Percentiles rank a stretch among this genome's conserved stretches.
Evolutionary conservation across 805 yeast genomes (phyloP).

Genomic region (Nakazawaea holstii): DNA sequence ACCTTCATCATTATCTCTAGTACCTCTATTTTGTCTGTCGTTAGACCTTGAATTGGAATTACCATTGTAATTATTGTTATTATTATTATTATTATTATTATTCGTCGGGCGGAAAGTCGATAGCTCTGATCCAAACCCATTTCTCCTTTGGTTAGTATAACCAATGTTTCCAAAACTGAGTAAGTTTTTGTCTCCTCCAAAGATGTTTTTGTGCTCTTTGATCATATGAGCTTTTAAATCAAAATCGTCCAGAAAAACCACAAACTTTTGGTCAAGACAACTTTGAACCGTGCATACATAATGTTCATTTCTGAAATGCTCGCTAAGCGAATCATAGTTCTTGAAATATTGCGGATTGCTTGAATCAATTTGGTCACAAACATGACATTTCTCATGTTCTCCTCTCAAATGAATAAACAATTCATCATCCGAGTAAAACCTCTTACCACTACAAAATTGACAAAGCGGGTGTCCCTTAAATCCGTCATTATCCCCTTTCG

Average conservation of each 20-base stretch:
- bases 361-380: constrained; percentile 71
- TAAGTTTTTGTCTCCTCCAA: constrained; percentile 38
- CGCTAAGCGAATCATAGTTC: constrained; percentile 67
- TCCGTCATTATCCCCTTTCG: constrained; percentile 69
- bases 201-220: constrained; percentile 66
- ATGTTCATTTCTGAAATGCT: constrained; percentile 72
- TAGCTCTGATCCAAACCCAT: constrained; percentile 53
- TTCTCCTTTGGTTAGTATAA: constrained; percentile 13
- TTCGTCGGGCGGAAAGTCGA: constrained; percentile 43
- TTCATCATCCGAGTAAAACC: constrained; percentile 89
- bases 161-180: constrained; percentile 28
- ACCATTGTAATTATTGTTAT: constrained; percentile 15
- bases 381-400: constrained; percentile 81
- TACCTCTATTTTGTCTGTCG: constrained; percentile 12
- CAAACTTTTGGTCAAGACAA: constrained; percentile 86
- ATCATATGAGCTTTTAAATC: constrained; percentile 87
- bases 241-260: constrained; percentile 82
- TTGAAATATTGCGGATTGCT: constrained; percentile 68
- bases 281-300: constrained; percentile 68
- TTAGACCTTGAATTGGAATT: constrained; percentile 5
- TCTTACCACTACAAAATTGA: constrained; percentile 63
- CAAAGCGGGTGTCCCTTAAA: constrained; percentile 90
- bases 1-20: constrained; percentile 2
- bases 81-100: constrained; percentile 14
- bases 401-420: constrained; percentile 76